Evolutionary conservation across 352 stramenopile genomes (phyloP).

Genomic region (Globisporangium acanthophoron): DNA sequence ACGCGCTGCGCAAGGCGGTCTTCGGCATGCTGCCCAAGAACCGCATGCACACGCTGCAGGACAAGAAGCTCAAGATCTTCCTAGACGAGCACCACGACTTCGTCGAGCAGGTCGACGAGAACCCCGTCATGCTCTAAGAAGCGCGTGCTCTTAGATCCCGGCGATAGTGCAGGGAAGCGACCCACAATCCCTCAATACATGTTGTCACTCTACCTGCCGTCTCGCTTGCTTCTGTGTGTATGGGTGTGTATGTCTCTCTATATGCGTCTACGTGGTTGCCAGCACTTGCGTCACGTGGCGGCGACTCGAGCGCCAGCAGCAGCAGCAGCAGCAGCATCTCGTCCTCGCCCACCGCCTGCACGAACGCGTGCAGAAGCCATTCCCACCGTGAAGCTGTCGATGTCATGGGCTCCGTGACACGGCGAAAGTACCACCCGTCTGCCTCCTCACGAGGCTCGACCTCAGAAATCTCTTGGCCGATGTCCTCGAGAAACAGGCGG

Average conservation of each 20-base stretch:
- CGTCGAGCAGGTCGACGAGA: conserved; percentile 78
- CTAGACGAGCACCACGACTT: conserved; percentile 91
- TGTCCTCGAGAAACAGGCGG: too few relatives aligned
- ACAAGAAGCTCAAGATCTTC: conserved; percentile 97
- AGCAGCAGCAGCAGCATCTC: too few relatives aligned
- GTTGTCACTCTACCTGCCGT: background rate
- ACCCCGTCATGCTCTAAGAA: conserved; percentile 71
- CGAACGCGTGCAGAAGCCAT: conserved; percentile 23
- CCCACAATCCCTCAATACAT: background rate
- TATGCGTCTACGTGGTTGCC: too few relatives aligned
- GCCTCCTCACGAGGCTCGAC: too few relatives aligned
- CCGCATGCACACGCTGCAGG: conserved; percentile 92
- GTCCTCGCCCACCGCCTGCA: conserved; percentile 23
- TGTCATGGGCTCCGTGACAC: too few relatives aligned
- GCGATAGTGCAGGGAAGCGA: background rate
- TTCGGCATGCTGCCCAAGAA: conserved; percentile 98
- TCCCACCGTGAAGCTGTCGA: conserved; percentile 22
- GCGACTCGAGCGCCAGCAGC: conserved; percentile 5
- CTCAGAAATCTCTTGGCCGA: too few relatives aligned
- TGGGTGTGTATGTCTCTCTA: too few relatives aligned
- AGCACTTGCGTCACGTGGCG: background rate
- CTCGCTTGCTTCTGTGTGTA: too few relatives aligned
- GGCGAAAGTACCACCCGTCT: too few relatives aligned
- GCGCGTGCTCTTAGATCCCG: too few relatives aligned
- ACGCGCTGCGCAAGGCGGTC: conserved; percentile 95